These are phyloP conservation scores for Dacryopinax spathularia DNA, from an alignment of 768 basidiomycete genomes.

Conservation along the genomic window DNA sequence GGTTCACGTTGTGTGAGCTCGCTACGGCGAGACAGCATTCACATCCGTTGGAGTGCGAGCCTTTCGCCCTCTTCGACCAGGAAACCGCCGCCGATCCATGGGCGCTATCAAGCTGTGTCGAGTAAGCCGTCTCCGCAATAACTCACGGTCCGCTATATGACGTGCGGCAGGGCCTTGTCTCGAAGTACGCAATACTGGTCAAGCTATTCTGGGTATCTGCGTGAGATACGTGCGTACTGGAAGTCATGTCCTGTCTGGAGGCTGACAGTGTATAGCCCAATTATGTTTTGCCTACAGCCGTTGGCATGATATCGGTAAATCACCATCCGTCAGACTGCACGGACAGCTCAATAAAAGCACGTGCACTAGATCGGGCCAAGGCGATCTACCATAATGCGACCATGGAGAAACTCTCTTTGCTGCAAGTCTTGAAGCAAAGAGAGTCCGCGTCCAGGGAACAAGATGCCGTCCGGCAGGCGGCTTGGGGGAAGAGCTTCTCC, in stretches of 20 bases:
- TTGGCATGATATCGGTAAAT: slow-evolving; percentile 8
- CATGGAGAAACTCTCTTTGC: slow-evolving; percentile 5
- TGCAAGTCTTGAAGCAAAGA: not conserved
- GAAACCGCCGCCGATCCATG: not conserved
- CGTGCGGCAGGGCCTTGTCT: slow-evolving; percentile 1
- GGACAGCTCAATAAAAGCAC: not conserved
- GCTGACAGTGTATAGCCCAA: not conserved
- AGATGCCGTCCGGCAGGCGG: not conserved
- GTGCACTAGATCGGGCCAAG: slow-evolving; percentile 5
- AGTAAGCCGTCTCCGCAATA: not conserved
- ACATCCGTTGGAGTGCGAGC: not conserved
- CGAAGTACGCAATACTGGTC: slow-evolving; percentile 8
- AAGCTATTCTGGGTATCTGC: slow-evolving; percentile 7
- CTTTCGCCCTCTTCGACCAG: not conserved
- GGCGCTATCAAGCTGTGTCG: not conserved
- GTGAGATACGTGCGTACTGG: slow-evolving; percentile 3
- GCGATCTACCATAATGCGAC: slow-evolving; percentile 7
- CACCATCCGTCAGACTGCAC: not conserved
- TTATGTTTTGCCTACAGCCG: slow-evolving; percentile 7
- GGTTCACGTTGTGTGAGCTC: not conserved
- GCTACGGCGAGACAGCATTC: not conserved
- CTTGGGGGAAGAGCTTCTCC: not conserved
- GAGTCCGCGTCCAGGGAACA: not conserved
- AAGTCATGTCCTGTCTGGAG: not conserved
- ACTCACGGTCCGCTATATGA: not conserved